Base-by-base conservation (phyloP, 139 green algal genomes). In the Micromonas commoda region DNA sequence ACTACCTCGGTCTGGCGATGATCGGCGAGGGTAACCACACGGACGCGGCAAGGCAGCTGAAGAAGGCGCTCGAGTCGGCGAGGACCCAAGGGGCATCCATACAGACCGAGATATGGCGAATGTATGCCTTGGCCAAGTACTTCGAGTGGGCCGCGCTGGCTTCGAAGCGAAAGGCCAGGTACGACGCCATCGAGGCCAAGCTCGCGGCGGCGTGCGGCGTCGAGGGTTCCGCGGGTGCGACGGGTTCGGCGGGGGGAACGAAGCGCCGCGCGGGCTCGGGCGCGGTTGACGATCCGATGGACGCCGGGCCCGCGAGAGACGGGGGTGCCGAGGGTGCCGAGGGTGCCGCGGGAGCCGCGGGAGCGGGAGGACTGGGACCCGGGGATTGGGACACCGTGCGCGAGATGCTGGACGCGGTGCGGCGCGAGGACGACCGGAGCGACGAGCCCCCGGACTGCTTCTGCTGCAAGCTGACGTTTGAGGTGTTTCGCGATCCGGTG, bases 381-480 rank as follows among this genome's bases (percentile, higher is more conserved):
- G n/a, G n/a, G n/a, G 34, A 74, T 38, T 20, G 13, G 67, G 2
- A 26, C 24, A 29, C 23, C 32, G 24, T 74, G 35, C 2, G 5
- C 31, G 67, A 74, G 35, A 4, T 63, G 13, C 45, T 74, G 6
- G 6, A 2, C 13, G 20, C 20, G 13, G 67, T 35, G 33, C 21
- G 35, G 19, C 34, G 19, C 28, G 2, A 4, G 3, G 67, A 74
- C 35, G 67, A 74, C 24, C 67, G 67, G 5, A 52, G 24, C 2
- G n/a, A 53, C n/a, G 64, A 81, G 32, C n/a, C 69, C 16, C 76
- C 76, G 34, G 66, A 81, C 45, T 73, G 63, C 24, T 74, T 65
- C 26, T 76, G 63, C 45, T 81, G 76, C 64, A 63, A 76, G 64
- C 60, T 81, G n/a, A 69, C 76, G 19, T 73, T 81, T 20, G 76